Base-by-base conservation (phyloP, 371 early-diverging fungal genomes). In the Umbelopsis sp. region DNA sequence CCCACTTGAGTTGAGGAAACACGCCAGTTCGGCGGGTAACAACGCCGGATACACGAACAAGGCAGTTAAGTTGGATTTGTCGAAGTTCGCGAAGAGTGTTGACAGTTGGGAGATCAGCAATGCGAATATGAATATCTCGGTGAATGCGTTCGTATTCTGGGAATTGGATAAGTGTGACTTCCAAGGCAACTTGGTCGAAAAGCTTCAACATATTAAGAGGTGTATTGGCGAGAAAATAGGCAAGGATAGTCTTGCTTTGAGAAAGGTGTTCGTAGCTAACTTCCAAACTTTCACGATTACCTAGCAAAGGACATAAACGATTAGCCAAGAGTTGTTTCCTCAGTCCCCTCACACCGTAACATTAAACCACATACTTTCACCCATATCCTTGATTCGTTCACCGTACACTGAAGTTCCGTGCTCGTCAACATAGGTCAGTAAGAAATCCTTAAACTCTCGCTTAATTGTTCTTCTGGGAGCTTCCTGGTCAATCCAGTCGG, bases 1-100 rank as follows among this genome's bases (percentile, higher is more conserved):
- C 97, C 80, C 97, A 95, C 76, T 96, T 97, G 50, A 98, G 87
- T 76, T 97, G 96, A 52, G 99, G 99, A 78, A 97, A 97, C 5
- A 99, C 97, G 51, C 93, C 92, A 1, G 97, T 93, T 70, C 99
- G 89, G 57, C 97, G 89, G 2, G 99, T 98, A 6, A 99, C 98
- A 0, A 99, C 97, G 69, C 99, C 99, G 41, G 87, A 82, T 2
- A 99, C 94, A 51, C 95, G 90, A 46, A 99, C 94, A 46, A 99
- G 86, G 52, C 91, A 92, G 80, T 98, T 98, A 70, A 99, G 80
- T 80, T 99, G 97, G 51, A 84, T 76, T 78, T 97, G 96, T 70
- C 99, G 87, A 72, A 99, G 85, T 46, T 96, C 94, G 69, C 99
- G 90, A 41, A 99, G 85, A 18, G 91, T 91, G 69, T 93, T 92